Percentiles rank a stretch among this genome's conserved stretches.
Conservation (phyloP, 805 yeast genomes). For the Priceomyces haplophilus region DNA sequence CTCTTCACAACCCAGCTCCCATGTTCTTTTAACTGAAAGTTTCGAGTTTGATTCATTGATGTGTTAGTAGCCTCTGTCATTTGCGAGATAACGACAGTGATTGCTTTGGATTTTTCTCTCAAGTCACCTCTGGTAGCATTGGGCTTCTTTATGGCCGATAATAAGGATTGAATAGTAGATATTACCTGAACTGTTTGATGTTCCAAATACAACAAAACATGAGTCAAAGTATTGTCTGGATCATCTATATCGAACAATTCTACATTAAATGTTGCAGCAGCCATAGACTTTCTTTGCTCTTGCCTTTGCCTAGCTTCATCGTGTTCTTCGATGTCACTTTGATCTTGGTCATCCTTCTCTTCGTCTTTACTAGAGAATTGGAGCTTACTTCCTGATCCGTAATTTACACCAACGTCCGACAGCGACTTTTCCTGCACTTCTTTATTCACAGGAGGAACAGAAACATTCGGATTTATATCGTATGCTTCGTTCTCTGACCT, state of each 20-base stretch:
- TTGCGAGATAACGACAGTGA: conserved; percentile 71
- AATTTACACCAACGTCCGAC: too few species aligned
- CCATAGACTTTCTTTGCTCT: conserved; percentile 45
- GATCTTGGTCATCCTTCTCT: conserved; percentile 12
- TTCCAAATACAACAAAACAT: conserved; percentile 79
- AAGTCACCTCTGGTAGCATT: conserved; percentile 74
- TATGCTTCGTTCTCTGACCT: too few species aligned
- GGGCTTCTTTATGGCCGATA: conserved; percentile 73
- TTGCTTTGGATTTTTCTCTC: conserved; percentile 69
- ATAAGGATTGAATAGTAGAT: conserved; percentile 78
- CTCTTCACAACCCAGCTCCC: conserved; percentile 89
- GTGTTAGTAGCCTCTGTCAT: conserved; percentile 88
- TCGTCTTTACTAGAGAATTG: not conserved
- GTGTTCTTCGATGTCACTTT: conserved; percentile 20
- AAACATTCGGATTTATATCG: too few species aligned
- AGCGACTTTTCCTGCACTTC: too few species aligned
- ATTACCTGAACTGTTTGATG: conserved; percentile 93
- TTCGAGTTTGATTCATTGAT: conserved; percentile 85
- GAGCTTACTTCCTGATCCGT: not conserved
- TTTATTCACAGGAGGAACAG: too few species aligned
- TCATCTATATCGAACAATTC: conserved; percentile 77
- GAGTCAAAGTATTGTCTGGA: conserved; percentile 85
- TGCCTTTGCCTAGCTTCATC: conserved; percentile 40
- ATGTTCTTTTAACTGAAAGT: conserved; percentile 80
- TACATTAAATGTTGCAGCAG: conserved; percentile 60